Percentiles rank a stretch among this genome's conserved stretches.
phyloP scores from a whole-genome alignment of 148 eudicot genomes.

The Fagopyrum homotropicum region DNA sequence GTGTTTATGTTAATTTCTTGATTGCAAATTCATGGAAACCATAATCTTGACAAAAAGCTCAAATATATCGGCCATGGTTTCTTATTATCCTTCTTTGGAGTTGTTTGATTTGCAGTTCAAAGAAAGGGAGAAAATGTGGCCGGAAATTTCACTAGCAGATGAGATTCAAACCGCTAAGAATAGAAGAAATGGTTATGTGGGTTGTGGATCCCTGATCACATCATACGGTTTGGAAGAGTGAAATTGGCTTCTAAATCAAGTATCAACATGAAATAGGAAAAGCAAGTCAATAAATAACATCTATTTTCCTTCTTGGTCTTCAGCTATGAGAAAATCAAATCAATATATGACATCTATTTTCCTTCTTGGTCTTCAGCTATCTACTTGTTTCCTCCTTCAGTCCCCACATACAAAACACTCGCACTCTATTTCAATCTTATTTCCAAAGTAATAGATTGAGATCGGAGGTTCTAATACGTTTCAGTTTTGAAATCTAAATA shows the following conservation, averaged over 20 bases:
- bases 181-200: slow-evolving; percentile 25
- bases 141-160: slow-evolving; percentile 65
- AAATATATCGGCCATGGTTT: slow-evolving; percentile 21
- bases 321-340: too few species aligned
- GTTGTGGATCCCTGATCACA: slow-evolving; percentile 15
- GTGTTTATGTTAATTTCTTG: background rate
- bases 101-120: slow-evolving; percentile 50
- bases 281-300: too few species aligned
- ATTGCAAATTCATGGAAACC: slow-evolving; percentile 48
- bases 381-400: too few species aligned
- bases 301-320: too few species aligned
- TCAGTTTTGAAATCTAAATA: too few species aligned
- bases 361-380: too few species aligned
- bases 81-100: slow-evolving; percentile 47
- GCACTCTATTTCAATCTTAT: too few species aligned
- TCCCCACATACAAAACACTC: too few species aligned
- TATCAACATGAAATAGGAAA: background rate
- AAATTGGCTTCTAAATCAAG: background rate
- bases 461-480: too few species aligned
- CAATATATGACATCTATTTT: too few species aligned
- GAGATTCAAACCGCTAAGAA: slow-evolving; percentile 77
- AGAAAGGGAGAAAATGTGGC: slow-evolving; percentile 31
- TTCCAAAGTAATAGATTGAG: too few species aligned
- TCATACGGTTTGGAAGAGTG: background rate
- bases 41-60: slow-evolving; percentile 27